phyloP scores from a whole-genome alignment of 768 basidiomycete genomes.

The Agaricus sinodeliciosus region DNA sequence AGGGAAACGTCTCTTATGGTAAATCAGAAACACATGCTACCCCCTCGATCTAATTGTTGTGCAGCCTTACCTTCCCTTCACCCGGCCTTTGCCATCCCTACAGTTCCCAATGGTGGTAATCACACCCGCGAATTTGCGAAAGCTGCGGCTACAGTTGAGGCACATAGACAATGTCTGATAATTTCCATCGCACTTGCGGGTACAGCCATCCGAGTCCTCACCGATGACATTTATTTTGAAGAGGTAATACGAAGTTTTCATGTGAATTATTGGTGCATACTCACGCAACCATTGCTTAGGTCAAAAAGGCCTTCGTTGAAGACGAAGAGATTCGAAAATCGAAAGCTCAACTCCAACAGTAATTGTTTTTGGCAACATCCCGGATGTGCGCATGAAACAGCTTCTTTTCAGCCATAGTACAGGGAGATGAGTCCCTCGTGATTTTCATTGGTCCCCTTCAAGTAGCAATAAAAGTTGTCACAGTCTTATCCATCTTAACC shows the following conservation, averaged over 20 bases:
- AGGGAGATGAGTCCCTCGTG: no score
- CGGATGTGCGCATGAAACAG: not conserved
- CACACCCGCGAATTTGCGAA: conserved; percentile 67
- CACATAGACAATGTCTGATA: conserved; percentile 62
- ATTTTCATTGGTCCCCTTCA: no score
- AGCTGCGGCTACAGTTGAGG: conserved; percentile 49
- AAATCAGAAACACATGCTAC: conserved; percentile 3
- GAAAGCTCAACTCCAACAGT: conserved; percentile 6
- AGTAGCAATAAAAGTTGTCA: no score
- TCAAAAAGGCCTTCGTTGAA: not conserved
- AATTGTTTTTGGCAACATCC: not conserved
- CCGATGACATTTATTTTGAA: conserved; percentile 57
- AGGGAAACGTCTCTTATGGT: conserved; percentile 80
- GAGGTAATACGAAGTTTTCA: conserved; percentile 30
- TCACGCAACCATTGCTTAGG: not conserved
- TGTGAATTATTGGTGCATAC: not conserved
- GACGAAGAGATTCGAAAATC: not conserved
- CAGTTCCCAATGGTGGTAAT: conserved; percentile 64
- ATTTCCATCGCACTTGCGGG: conserved; percentile 68
- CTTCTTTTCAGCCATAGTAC: no score
- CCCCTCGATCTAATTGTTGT: not conserved
- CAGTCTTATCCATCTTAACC: no score
- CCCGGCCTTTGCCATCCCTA: conserved; percentile 76
- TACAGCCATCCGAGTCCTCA: conserved; percentile 60
- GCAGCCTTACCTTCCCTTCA: conserved; percentile 62